A percentile compares a stretch with the other conserved stretches of the same genome.
Conservation (phyloP, 352 stramenopile species). For the Phytophthora fragariaefolia region DNA sequence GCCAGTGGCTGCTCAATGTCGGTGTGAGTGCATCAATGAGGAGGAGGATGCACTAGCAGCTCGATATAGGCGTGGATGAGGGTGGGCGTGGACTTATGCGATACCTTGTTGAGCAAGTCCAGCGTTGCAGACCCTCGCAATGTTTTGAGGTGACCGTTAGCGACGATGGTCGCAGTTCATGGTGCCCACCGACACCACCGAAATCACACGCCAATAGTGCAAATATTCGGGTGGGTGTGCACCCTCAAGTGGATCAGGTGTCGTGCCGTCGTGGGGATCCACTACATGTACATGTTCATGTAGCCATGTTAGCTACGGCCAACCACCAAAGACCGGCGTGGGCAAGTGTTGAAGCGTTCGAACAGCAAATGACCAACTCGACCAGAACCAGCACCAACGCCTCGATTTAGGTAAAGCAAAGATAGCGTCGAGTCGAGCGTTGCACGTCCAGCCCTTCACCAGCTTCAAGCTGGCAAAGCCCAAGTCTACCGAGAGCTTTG, state of each 20-base stretch:
- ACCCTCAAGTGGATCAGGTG: not conserved
- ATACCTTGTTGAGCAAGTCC: not conserved
- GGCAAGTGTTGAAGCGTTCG: not conserved
- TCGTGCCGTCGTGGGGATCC: no score
- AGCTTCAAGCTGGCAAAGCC: not conserved
- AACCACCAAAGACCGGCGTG: no score
- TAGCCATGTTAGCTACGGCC: no score
- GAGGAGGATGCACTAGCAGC: no score
- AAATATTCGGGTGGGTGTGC: not conserved
- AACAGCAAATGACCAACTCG: not conserved
- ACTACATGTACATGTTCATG: no score
- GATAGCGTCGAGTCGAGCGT: conserved; percentile 13
- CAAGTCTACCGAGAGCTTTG: not conserved
- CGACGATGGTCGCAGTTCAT: no score
- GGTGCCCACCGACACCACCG: not conserved
- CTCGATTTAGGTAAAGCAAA: conserved; percentile 15
- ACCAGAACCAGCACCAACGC: not conserved
- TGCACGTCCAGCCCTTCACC: not conserved
- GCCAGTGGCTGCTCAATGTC: no score
- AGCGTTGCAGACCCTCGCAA: not conserved
- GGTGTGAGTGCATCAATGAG: no score
- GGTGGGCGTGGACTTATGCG: not conserved
- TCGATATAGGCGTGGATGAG: no score
- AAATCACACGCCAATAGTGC: not conserved
- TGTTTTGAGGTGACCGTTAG: not conserved